Evolutionary conservation across 768 basidiomycete genomes (phyloP).

Genomic region (Crucibulum laeve): DNA sequence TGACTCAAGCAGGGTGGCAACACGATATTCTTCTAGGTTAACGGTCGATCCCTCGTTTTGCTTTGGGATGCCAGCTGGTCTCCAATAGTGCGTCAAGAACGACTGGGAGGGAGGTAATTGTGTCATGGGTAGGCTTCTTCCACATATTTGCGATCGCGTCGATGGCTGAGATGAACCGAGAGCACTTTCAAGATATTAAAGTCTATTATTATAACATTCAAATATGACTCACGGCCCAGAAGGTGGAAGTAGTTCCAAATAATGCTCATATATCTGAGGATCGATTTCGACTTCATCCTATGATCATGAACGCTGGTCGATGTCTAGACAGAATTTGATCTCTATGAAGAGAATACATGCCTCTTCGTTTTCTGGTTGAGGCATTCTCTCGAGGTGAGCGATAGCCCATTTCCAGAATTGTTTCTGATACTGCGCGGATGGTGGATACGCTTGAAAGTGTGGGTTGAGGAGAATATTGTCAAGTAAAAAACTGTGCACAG

Average conservation of each 20-base stretch:
- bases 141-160: slow-evolving; percentile 19
- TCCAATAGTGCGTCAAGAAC: slow-evolving; percentile 68
- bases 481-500: slow-evolving; percentile 55
- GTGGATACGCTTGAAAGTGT: slow-evolving; percentile 57
- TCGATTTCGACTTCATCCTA: slow-evolving; percentile 60
- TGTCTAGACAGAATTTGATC: background rate
- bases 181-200: slow-evolving; percentile 9
- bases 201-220: background rate
- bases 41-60: slow-evolving; percentile 4
- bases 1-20: slow-evolving; percentile 66
- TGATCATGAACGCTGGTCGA: slow-evolving; percentile 7
- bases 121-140: slow-evolving; percentile 17
- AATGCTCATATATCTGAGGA: slow-evolving; percentile 58
- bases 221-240: slow-evolving; percentile 24
- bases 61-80: slow-evolving; percentile 4
- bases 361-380: slow-evolving; percentile 28
- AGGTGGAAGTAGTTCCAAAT: slow-evolving; percentile 42
- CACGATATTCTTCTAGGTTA: slow-evolving; percentile 27
- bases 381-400: slow-evolving; percentile 42
- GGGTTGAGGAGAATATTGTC: slow-evolving; percentile 41
- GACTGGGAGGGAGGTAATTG: slow-evolving; percentile 44
- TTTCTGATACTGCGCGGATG: slow-evolving; percentile 57
- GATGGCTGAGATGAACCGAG: slow-evolving; percentile 15
- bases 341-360: slow-evolving; percentile 26
- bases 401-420: slow-evolving; percentile 76